Percentiles rank a stretch among this genome's conserved stretches.
phyloP scores from a whole-genome alignment of 768 basidiomycete genomes.

The Tricholoma saponaceum region DNA sequence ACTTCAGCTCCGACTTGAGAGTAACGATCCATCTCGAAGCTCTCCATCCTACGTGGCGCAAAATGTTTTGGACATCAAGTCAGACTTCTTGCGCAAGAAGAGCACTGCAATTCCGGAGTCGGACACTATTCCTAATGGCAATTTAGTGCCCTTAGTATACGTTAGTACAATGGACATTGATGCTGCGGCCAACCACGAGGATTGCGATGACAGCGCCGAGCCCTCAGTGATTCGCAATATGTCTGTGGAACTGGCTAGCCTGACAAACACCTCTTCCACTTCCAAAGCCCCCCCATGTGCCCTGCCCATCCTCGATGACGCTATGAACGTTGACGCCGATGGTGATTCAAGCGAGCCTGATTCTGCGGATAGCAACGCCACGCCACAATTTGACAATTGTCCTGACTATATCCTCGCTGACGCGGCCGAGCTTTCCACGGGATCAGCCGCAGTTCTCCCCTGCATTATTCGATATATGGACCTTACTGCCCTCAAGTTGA shows the following conservation, averaged over 20 bases:
- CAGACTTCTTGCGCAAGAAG: not conserved
- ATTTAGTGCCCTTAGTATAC: not conserved
- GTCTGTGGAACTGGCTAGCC: not conserved
- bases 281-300: not conserved
- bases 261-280: not conserved
- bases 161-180: not conserved
- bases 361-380: not conserved
- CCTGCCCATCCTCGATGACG: not conserved
- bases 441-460: not conserved
- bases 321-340: not conserved
- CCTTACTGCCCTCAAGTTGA: not conserved
- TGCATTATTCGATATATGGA: not conserved
- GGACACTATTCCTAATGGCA: not conserved
- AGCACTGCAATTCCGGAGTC: not conserved
- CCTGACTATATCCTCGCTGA: not conserved
- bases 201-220: not conserved
- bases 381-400: not conserved
- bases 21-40: not conserved
- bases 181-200: not conserved
- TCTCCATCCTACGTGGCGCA: not conserved
- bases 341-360: not conserved
- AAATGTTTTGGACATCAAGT: not conserved
- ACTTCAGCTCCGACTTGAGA: conserved; percentile 7
- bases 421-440: not conserved
- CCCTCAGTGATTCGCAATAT: not conserved